phyloP scores from a whole-genome alignment of 2,329 filamentous ascomycete genomes.

The Trichophyton schoenleinii region DNA sequence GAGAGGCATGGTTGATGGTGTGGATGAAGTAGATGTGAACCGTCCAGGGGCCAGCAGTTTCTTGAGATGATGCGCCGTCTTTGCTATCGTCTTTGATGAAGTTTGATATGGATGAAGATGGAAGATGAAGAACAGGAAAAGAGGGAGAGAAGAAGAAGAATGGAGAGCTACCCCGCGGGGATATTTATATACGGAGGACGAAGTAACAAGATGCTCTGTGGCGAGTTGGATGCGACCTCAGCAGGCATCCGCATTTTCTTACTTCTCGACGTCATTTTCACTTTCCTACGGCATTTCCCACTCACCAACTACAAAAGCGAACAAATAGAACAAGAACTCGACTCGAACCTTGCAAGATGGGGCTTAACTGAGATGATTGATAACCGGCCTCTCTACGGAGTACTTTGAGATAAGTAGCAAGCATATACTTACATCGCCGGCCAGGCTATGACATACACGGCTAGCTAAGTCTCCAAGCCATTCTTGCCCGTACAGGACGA shows the following conservation, averaged over 20 bases:
- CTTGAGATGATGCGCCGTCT: background rate
- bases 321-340: background rate
- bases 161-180: background rate
- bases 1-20: slow-evolving; percentile 32
- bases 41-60: background rate
- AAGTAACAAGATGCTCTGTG: background rate
- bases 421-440: too few species aligned
- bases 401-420: too few species aligned
- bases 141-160: background rate
- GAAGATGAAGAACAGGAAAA: background rate
- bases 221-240: slow-evolving; percentile 3
- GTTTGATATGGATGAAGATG: background rate
- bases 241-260: background rate
- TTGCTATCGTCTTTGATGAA: background rate
- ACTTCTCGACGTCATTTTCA: background rate
- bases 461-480: background rate
- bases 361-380: too few species aligned
- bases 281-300: background rate
- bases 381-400: background rate
- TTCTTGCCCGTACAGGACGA: background rate
- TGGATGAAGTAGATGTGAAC: background rate
- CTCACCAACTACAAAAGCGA: too few species aligned
- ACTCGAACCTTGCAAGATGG: background rate
- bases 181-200: background rate
- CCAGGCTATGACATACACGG: background rate